These are phyloP conservation scores for Hylodesmum podocarpum DNA, from an alignment of 306 rosid species.

Conservation along the genomic window DNA sequence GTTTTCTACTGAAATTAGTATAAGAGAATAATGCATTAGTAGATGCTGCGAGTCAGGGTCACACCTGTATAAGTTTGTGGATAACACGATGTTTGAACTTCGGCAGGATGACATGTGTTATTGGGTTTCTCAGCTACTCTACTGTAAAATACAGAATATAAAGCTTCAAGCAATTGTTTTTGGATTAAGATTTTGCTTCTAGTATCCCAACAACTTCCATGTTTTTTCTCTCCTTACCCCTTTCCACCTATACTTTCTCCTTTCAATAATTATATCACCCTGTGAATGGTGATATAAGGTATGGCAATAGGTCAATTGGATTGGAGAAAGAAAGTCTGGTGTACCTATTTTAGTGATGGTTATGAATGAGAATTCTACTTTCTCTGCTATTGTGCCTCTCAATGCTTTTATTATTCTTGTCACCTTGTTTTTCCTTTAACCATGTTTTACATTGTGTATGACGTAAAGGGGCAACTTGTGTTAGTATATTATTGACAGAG, in stretches of 20 bases:
- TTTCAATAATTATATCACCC: background rate
- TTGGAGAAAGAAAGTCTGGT: background rate
- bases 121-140: conserved; percentile 1
- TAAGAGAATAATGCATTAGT: background rate
- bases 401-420: background rate
- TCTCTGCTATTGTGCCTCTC: background rate
- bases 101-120: background rate
- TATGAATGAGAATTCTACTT: background rate
- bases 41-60: background rate
- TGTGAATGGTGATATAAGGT: background rate
- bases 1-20: background rate
- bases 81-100: background rate
- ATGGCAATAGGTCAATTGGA: conserved; percentile 1
- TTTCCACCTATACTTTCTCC: background rate
- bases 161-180: background rate
- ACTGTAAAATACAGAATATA: background rate
- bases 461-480: background rate
- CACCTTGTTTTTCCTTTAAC: background rate
- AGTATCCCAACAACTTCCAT: background rate
- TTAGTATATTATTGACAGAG: background rate
- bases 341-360: background rate
- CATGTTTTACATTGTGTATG: background rate
- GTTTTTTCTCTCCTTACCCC: background rate
- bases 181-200: background rate
- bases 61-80: background rate